Evolutionary conservation across 371 early-diverging fungal species (phyloP), one percentile per base, ranked within the genome.

Genomic region (Rhizopus microsporus): DNA sequence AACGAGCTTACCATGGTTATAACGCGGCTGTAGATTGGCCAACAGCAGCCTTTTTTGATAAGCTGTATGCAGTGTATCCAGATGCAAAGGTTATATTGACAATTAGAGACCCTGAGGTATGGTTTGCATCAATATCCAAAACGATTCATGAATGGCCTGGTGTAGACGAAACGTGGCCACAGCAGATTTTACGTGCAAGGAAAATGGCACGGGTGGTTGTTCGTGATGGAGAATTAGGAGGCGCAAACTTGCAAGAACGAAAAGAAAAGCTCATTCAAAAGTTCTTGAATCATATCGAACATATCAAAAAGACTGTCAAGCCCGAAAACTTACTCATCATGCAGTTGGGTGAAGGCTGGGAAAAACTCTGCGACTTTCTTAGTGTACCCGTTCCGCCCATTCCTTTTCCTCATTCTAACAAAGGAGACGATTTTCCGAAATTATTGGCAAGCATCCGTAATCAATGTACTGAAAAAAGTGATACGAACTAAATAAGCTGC

Each of bases 21-120:
- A 42, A 54, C 51, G 72, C 72, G 7, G 65, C 72, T 12, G 60
- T 71, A 6, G 72, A 67, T 17, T 67, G 64, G 62, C 72, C 72
- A 1, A 50, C 68, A 1, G 30, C 51, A 17, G 47, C 60, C 2
- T 72, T 68, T 34, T 59, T 62, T 45, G 58, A 60, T 8, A 54
- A 33, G 2, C 48, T 73, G 6, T 49, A 67, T 40, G 39, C 45
- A 32, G 13, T 67, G 8, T 64, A 64, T 17, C 70, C 70, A 17
- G 56, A 67, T 35, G 70, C 70, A n/a, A 73, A 73, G 47, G 57
- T 69, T 1, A 69, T 73, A 17, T 35, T 69, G 2, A 69, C 73
- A 13, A 34, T 59, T 0, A 53, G 73, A 1, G 70, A 69, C 31
- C 62, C 68, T 9, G 65, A 73, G 9, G 8, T 15, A 0, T 73